Evolutionary conservation across 768 basidiomycete species (phyloP), one percentile per base, ranked within the genome.

Genomic region (Floccularia luteovirens): DNA sequence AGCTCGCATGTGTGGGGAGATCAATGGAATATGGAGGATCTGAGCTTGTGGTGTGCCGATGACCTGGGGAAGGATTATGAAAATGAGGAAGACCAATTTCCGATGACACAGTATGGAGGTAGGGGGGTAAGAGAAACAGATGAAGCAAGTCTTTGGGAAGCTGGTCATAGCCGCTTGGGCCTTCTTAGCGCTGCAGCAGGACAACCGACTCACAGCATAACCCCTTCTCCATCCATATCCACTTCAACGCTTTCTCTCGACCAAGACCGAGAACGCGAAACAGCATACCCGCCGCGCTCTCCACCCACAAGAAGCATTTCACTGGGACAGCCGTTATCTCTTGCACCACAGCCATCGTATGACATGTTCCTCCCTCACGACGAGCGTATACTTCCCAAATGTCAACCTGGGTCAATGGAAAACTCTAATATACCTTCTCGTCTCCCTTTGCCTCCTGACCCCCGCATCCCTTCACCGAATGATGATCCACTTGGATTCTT

Each of bases 21-120:
- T 60, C 82, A 82, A 1, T 99, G 93, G 94, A 93, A 97, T 57
- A 77, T 88, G 62, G 94, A 99, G 63, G 94, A 98, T 62, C 58
- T 98, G 43, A 90, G 87, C 47, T 46, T 98, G 11, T 97, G 88
- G 88, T 83, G 82, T 49, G 48, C 59, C 3, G 88, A 91, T 48
- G 92, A 97, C 55, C 45, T 79, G 43, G 49, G 52, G 37, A 55
- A 48, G 44, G 46, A 44, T 44, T 45, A 31, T 48, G 45, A 38
- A 36, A 50, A 30, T 32, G 33, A 5, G 14, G 25, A 27, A n/a
- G 27, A 24, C 31, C 34, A 23, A n/a, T 14, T 16, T 44, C 31
- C 20, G 47, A 41, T 5, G 47, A 45, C 30, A 39, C 41, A 14
- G 36, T 31, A 31, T 31, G 52, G 31, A 47, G n/a, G n/a, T n/a